Conservation (phyloP, 306 rosid genomes). For the Arachis hypogaea region DNA sequence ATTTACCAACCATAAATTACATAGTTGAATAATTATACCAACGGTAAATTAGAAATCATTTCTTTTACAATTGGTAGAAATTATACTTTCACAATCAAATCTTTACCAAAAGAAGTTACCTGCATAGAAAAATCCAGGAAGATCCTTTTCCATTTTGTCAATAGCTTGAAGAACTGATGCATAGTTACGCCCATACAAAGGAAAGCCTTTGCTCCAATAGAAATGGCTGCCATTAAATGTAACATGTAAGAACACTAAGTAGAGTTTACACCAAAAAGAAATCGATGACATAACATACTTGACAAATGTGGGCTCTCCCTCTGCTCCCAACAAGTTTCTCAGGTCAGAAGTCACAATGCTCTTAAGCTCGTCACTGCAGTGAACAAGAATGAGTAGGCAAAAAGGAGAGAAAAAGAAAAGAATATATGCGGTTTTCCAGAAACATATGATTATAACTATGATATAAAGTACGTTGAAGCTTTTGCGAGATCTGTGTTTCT, state of each 20-base stretch:
- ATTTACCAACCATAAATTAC: not conserved
- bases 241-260: constrained; percentile 29
- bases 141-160: constrained; percentile 78
- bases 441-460: constrained; percentile 26
- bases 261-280: constrained; percentile 28
- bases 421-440: constrained; percentile 27
- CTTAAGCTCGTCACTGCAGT: constrained; percentile 70
- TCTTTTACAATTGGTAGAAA: no score
- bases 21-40: no score
- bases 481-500: constrained; percentile 74
- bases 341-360: constrained; percentile 80
- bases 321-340: constrained; percentile 82
- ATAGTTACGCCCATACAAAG: constrained; percentile 77
- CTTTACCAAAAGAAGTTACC: constrained; percentile 50
- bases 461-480: constrained; percentile 67
- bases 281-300: constrained; percentile 54
- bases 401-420: constrained; percentile 31
- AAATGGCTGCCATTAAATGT: constrained; percentile 70
- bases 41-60: no score
- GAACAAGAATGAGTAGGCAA: constrained; percentile 33
- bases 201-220: constrained; percentile 91
- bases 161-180: constrained; percentile 83
- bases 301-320: constrained; percentile 82
- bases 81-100: not conserved
- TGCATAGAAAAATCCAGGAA: constrained; percentile 90